phyloP scores from a whole-genome alignment of 2,329 filamentous ascomycete genomes.

The Alternaria gansuensis region DNA sequence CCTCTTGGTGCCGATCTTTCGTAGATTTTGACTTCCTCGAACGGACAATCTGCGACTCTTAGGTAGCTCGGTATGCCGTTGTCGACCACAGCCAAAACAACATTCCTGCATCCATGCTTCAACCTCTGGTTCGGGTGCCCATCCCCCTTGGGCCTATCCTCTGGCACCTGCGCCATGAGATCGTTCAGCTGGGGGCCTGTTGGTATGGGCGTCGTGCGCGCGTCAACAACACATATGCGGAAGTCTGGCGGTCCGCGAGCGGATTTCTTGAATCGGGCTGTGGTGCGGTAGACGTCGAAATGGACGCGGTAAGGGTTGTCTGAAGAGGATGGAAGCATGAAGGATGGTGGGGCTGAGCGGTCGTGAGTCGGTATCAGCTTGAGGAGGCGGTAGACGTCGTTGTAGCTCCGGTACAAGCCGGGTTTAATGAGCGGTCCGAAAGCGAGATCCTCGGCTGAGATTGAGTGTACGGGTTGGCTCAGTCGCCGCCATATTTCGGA shows the following conservation, averaged over 20 bases:
- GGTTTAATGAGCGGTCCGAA: slow-evolving; percentile 62
- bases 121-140: slow-evolving; percentile 75
- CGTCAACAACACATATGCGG: slow-evolving; percentile 81
- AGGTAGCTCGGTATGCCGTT: slow-evolving; percentile 90
- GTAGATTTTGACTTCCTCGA: slow-evolving; percentile 74
- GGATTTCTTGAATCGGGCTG: slow-evolving; percentile 75
- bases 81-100: slow-evolving; percentile 88
- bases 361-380: slow-evolving; percentile 77
- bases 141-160: slow-evolving; percentile 67
- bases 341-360: slow-evolving; percentile 56
- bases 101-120: slow-evolving; percentile 84
- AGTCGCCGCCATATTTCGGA: slow-evolving; percentile 47
- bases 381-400: slow-evolving; percentile 78
- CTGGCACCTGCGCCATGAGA: slow-evolving; percentile 77
- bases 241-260: slow-evolving; percentile 82
- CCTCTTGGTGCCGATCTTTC: slow-evolving; percentile 54
- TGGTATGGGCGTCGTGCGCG: slow-evolving; percentile 75
- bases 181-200: slow-evolving; percentile 74
- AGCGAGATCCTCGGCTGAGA: slow-evolving; percentile 36
- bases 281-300: slow-evolving; percentile 84
- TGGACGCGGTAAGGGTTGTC: slow-evolving; percentile 73
- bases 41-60: slow-evolving; percentile 79
- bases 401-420: slow-evolving; percentile 64
- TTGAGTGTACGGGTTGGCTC: slow-evolving; percentile 29
- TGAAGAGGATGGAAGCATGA: slow-evolving; percentile 42